Percentiles rank a stretch among this genome's conserved stretches.
Conservation (phyloP, 352 stramenopile genomes). For the Phytophthora cryptogea region DNA sequence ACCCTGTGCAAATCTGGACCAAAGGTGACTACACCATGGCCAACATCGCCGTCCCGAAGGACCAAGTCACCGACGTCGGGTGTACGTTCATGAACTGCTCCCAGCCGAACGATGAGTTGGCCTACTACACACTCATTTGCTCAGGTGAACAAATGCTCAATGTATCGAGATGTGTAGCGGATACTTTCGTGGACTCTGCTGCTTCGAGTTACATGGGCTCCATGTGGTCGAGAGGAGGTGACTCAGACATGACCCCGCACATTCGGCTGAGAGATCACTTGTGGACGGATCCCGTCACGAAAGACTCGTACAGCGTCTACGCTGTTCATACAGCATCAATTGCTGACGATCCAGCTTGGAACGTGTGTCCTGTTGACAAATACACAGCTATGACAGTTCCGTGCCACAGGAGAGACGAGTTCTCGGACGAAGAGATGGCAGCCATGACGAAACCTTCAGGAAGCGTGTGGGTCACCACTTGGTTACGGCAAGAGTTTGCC, state of each 20-base stretch:
- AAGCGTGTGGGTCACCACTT: conserved; percentile 27
- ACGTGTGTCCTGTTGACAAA: conserved; percentile 15
- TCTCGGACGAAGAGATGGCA: conserved; percentile 18
- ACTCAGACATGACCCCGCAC: conserved; percentile 18
- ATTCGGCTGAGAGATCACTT: conserved; percentile 29
- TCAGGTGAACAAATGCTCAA: conserved; percentile 43
- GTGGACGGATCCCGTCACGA: conserved; percentile 24
- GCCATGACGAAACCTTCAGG: conserved; percentile 20
- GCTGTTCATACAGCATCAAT: conserved; percentile 24
- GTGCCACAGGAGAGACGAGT: conserved; percentile 26
- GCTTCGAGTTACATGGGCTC: conserved; percentile 21
- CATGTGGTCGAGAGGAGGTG: conserved; percentile 33
- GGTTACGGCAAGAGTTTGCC: conserved; percentile 22
- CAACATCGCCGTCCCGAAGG: conserved; percentile 25
- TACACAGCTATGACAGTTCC: conserved; percentile 25
- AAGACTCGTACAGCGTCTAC: conserved; percentile 27
- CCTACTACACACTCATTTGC: conserved; percentile 35
- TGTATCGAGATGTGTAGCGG: conserved; percentile 36
- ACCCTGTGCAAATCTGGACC: conserved; percentile 29
- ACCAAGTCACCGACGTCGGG: conserved; percentile 10
- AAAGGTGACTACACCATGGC: conserved; percentile 28
- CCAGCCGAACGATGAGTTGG: conserved; percentile 21
- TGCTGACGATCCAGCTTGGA: conserved; percentile 24
- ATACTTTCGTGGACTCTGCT: conserved; percentile 24
- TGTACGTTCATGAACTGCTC: conserved; percentile 33